These are phyloP conservation scores for Termitomyces eurrhizus DNA, from an alignment of 768 basidiomycete genomes.

Conservation along the genomic window DNA sequence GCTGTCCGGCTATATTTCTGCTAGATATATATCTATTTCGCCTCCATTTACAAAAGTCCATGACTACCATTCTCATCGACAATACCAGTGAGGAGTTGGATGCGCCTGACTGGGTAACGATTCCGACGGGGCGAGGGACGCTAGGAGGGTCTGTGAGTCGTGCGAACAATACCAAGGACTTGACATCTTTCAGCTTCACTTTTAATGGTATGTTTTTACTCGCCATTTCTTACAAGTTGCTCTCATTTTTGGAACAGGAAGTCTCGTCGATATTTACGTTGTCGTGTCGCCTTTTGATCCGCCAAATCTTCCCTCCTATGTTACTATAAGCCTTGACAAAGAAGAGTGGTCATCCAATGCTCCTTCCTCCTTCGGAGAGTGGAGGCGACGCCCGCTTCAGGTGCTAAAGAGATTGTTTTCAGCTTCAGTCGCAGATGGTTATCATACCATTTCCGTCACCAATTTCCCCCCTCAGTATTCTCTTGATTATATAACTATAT, in stretches of 20 bases:
- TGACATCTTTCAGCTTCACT: neutral
- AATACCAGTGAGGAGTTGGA: neutral
- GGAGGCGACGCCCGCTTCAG: neutral
- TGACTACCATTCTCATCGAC: neutral
- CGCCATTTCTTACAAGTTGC: neutral
- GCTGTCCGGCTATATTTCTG: neutral
- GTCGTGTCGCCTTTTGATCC: neutral
- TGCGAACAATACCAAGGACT: neutral
- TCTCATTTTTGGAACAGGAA: neutral
- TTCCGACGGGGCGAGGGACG: neutral
- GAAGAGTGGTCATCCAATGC: neutral
- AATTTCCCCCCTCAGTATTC: constrained; percentile 1
- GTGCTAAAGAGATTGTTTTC: neutral
- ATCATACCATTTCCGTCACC: neutral
- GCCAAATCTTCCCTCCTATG: neutral
- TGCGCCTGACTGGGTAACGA: constrained; percentile 1
- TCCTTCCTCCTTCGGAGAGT: neutral
- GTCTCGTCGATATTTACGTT: neutral
- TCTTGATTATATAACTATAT: neutral
- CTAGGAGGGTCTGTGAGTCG: constrained; percentile 1
- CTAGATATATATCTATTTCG: neutral
- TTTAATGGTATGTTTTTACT: neutral
- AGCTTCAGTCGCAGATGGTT: neutral
- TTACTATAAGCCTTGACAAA: neutral
- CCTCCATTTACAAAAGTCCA: neutral